Base-by-base conservation (phyloP, 2,329 filamentous ascomycete species). In the Huntiella savannae region DNA sequence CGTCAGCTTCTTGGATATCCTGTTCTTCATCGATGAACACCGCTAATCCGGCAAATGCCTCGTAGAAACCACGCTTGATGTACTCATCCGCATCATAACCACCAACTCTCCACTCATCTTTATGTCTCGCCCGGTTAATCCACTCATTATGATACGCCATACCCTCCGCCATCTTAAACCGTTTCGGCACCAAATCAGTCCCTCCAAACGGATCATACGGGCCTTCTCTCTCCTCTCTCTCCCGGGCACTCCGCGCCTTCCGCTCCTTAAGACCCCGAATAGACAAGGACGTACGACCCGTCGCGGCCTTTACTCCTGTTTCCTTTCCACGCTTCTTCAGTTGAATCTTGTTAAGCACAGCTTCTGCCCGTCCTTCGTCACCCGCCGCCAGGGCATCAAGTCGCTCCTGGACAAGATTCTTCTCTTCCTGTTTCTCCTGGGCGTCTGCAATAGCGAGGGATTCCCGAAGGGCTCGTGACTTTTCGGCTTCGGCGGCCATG, bases 171-270 rank as follows among this genome's bases (percentile, higher is more conserved):
- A 92, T 57, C 7, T 70, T 66, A 56, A 84, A 88, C 54, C 87
- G 79, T 54, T 79, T 69, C 16, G 76, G 74, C 17, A 68, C 68
- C 44, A 87, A 72, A 40, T 72, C 63, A 51, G 87, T 63, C 1
- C 85, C 91, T 35, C 77, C 85, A 58, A 91, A 94, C 0, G 88
- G 82, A 63, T 95, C 86, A 63, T 93, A 95, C 0, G 84, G 79
- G 49, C 77, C 77, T 55, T 85, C 77, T 4, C 73, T 73, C 22
- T 50, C 48, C 15, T 50, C 44, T 13, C 34, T 38, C 33, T 73
- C 70, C 2, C 42, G 36, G 48, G 51, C 42, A 53, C 57, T 11
- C 57, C 57, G n/a, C 34, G 3, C 1, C 49, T 51, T 5, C 61
- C 68, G 54, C 59, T 61, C 50, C 59, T 68, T 70, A 55, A 95